These are phyloP conservation scores for Aspergillus bridgeri DNA, from an alignment of 495 filamentous ascomycete species.

Conservation along the genomic window DNA sequence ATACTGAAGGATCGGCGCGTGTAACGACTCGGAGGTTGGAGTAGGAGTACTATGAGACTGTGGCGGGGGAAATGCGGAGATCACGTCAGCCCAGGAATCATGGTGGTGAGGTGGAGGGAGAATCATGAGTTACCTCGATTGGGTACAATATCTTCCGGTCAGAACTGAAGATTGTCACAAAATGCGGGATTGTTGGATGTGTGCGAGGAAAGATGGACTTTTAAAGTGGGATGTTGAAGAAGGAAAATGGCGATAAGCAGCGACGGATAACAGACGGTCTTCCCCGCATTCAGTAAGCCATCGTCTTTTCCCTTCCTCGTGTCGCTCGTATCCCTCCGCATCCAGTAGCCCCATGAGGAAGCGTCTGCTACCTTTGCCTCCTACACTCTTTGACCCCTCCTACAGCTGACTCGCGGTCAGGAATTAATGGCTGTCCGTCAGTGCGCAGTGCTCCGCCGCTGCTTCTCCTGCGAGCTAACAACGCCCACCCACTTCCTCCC, in stretches of 20 bases:
- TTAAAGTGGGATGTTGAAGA: neutral
- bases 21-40: neutral
- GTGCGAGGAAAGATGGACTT: neutral
- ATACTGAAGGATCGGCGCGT: conserved; percentile 22
- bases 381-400: neutral
- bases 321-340: neutral
- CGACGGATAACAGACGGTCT: neutral
- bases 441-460: neutral
- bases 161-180: neutral
- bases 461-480: conserved; percentile 5
- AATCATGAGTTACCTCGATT: neutral
- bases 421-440: neutral
- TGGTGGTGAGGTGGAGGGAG: neutral
- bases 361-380: neutral
- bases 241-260: too few species aligned
- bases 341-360: neutral
- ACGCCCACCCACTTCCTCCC: neutral
- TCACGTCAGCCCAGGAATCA: neutral
- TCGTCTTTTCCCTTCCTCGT: neutral
- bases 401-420: neutral
- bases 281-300: neutral
- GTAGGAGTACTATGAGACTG: too few species aligned
- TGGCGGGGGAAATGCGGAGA: neutral
- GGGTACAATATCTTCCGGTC: neutral
- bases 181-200: neutral